phyloP scores from a whole-genome alignment of 225 moss, liverwort and hornwort species.

The Asterella californica region DNA sequence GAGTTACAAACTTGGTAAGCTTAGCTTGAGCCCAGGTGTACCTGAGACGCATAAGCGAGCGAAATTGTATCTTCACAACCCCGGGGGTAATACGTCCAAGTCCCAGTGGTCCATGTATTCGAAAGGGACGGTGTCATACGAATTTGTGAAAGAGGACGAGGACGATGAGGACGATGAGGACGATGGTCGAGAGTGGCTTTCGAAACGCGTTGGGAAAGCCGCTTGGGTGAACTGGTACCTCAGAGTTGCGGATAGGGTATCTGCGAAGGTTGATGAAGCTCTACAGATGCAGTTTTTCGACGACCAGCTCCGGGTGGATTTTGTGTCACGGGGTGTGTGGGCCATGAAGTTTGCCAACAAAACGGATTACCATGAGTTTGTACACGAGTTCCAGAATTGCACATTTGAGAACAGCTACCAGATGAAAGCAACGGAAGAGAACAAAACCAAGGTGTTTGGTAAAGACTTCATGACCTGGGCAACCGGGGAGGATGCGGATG shows the following conservation, averaged over 20 bases:
- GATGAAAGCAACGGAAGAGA: conserved; percentile 72
- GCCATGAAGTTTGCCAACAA: conserved; percentile 74
- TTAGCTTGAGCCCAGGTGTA: conserved; percentile 41
- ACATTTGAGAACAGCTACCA: conserved; percentile 85
- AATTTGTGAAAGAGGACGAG: conserved; percentile 60
- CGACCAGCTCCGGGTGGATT: conserved; percentile 73
- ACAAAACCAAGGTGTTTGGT: conserved; percentile 90
- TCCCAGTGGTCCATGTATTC: conserved; percentile 63
- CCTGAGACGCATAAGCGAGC: conserved; percentile 55
- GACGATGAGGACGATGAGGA: conserved; percentile 53
- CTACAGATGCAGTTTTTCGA: conserved; percentile 75
- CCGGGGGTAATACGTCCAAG: conserved; percentile 51
- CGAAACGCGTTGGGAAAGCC: conserved; percentile 43
- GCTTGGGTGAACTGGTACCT: conserved; percentile 67
- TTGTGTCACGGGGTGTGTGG: conserved; percentile 78
- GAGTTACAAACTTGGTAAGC: conserved; percentile 59
- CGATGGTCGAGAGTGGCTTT: conserved; percentile 67
- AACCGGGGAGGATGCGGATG: conserved; percentile 77
- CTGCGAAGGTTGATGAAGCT: conserved; percentile 57
- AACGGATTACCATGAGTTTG: conserved; percentile 67
- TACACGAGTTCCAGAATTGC: conserved; percentile 64
- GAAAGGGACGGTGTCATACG: conserved; percentile 66
- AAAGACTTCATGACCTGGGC: conserved; percentile 98
- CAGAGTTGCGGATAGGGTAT: conserved; percentile 64
- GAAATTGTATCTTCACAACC: conserved; percentile 59